These are phyloP conservation scores for Zymoseptoria brevis DNA, from an alignment of 2,329 filamentous ascomycete species.

Conservation along the genomic window DNA sequence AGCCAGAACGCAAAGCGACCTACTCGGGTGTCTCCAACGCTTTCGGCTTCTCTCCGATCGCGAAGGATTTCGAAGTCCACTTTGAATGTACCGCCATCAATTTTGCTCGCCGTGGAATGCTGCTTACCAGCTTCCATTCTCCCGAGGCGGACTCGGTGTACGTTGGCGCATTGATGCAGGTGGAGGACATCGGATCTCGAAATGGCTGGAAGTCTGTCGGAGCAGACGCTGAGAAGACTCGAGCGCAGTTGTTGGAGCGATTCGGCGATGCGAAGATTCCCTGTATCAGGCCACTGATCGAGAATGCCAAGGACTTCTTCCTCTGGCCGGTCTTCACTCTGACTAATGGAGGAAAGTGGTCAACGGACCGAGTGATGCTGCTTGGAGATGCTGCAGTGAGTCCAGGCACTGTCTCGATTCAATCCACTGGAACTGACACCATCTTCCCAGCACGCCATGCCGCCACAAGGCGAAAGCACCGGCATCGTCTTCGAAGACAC, in stretches of 20 bases:
- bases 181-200: slow-evolving; percentile 35
- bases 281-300: slow-evolving; percentile 33
- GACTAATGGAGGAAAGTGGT: slow-evolving; percentile 37
- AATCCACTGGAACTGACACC: neutral
- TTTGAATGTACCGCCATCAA: slow-evolving; percentile 40
- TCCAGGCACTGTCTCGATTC: neutral
- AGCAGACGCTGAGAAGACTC: slow-evolving; percentile 36
- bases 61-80: slow-evolving; percentile 30
- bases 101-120: slow-evolving; percentile 38
- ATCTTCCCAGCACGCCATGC: slow-evolving; percentile 38
- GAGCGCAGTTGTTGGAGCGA: slow-evolving; percentile 34
- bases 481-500: slow-evolving; percentile 48
- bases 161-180: slow-evolving; percentile 39
- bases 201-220: slow-evolving; percentile 41
- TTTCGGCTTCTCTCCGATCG: slow-evolving; percentile 38
- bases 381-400: slow-evolving; percentile 39
- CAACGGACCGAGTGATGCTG: slow-evolving; percentile 37
- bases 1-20: slow-evolving; percentile 35
- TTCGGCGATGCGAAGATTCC: slow-evolving; percentile 34
- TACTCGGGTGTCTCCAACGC: slow-evolving; percentile 42
- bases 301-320: slow-evolving; percentile 36
- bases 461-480: slow-evolving; percentile 44
- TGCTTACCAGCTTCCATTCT: slow-evolving; percentile 37
- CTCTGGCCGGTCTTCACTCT: slow-evolving; percentile 42
- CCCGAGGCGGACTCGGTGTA: slow-evolving; percentile 33